phyloP scores from a whole-genome alignment of 2,329 filamentous ascomycete species.

The Fonsecaea pedrosoi region DNA sequence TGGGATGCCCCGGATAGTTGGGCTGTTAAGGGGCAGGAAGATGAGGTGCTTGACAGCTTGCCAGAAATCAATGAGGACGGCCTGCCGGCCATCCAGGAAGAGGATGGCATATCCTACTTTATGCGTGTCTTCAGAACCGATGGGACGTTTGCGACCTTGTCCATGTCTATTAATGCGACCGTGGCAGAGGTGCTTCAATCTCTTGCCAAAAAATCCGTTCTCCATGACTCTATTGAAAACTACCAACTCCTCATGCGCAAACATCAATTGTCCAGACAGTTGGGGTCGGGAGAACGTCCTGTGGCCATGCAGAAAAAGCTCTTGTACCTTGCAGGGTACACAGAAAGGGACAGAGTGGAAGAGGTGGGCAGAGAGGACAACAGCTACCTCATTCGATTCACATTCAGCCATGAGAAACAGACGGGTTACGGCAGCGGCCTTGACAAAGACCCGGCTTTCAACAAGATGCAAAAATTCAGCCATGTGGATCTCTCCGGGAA shows the following conservation, averaged over 20 bases:
- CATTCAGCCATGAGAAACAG: slow-evolving; percentile 88
- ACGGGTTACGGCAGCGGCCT: slow-evolving; percentile 76
- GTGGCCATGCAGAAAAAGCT: slow-evolving; percentile 90
- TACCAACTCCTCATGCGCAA: slow-evolving; percentile 96
- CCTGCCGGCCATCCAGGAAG: slow-evolving; percentile 71
- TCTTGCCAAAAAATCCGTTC: slow-evolving; percentile 90
- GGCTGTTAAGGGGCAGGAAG: slow-evolving; percentile 75
- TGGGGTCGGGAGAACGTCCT: slow-evolving; percentile 79
- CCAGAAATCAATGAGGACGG: slow-evolving; percentile 67
- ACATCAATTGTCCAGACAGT: slow-evolving; percentile 83
- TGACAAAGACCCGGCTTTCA: slow-evolving; percentile 78
- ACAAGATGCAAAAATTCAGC: slow-evolving; percentile 86
- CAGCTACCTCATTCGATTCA: slow-evolving; percentile 94
- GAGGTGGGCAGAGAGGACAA: slow-evolving; percentile 97
- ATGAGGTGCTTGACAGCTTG: slow-evolving; percentile 46
- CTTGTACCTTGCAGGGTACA: slow-evolving; percentile 89
- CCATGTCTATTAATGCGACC: slow-evolving; percentile 80
- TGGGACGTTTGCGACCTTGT: slow-evolving; percentile 91
- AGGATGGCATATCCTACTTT: slow-evolving; percentile 80
- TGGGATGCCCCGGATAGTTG: slow-evolving; percentile 98
- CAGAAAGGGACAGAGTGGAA: slow-evolving; percentile 83
- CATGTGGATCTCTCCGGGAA: slow-evolving; percentile 90
- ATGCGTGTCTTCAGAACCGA: slow-evolving; percentile 95
- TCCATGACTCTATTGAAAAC: slow-evolving; percentile 87
- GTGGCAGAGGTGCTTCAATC: slow-evolving; percentile 88